Base-by-base conservation (phyloP, 2,329 filamentous ascomycete species). In the Pyrenochaeta sp. region DNA sequence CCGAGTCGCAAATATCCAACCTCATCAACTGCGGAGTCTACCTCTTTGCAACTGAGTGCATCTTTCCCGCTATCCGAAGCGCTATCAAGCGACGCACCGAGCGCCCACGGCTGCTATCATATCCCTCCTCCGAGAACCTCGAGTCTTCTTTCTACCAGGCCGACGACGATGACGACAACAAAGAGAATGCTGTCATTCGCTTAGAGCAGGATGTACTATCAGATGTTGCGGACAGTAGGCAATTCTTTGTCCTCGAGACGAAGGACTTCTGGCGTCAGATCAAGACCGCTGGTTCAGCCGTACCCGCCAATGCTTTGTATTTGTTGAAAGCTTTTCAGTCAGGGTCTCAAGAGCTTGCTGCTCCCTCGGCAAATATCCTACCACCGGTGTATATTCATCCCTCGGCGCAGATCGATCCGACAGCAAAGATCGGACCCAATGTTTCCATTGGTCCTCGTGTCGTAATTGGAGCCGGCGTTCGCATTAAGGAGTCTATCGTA, bases 241-340 rank as follows among this genome's bases (percentile, higher is more conserved):
- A 95, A 79, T 99, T 99, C 84, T 98, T 93, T 80, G 95, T 98
- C 32, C 91, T 97, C 78, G 95, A 99, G 83, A 98, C 94, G 66
- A 96, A 96, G 83, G 95, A 98, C 79, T 99, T 99, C 80, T 99
- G 95, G 95, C 92, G 95, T 71, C 95, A 99, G 84, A 98, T 99
- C 86, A 99, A 99, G 87, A 97, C 95, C 1, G 95, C 95, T 59
- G 95, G 95, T 59, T 98, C 94, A 5, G 95, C 95, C 49, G 93
- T 99, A 28, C 95, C 95, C 15, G 95, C 95, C 63, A 98, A 98
- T 74, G 95, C 95, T 13, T 86, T 99, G 34, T 99, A 99, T 81
- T 88, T 99, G 53, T 92, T 96, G 77, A 92, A 97, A 83, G 94
- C 95, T 22, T 90, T 90, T 83, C 94, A 98, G 80, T 86, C 84